Percentiles rank a stretch among this genome's conserved stretches.
Conservation (phyloP, 1,139 yeast species). For the Candida sp. region DNA sequence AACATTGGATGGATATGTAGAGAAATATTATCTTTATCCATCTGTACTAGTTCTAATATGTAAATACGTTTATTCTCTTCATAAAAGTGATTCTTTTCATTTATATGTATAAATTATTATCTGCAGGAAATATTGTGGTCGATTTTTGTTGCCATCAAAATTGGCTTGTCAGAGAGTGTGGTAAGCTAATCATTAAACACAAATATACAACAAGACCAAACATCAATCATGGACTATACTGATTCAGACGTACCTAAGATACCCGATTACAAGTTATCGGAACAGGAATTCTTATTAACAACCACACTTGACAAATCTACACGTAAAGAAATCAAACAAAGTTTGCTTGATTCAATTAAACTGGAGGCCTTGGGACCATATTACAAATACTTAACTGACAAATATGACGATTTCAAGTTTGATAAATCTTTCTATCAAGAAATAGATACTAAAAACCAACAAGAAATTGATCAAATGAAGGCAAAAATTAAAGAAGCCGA, state of each 20-base stretch:
- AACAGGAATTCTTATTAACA: conserved; percentile 65
- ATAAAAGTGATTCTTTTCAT: no score
- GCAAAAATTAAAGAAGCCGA: conserved; percentile 70
- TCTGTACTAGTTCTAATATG: no score
- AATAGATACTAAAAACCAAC: conserved; percentile 52
- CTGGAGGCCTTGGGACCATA: conserved; percentile 78
- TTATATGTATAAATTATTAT: not conserved
- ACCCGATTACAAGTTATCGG: conserved; percentile 81
- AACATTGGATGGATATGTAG: no score
- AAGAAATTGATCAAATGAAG: conserved; percentile 54
- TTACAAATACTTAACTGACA: conserved; percentile 63
- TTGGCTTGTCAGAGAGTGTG: no score
- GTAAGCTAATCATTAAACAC: not conserved
- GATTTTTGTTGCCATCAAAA: not conserved
- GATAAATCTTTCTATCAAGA: conserved; percentile 55
- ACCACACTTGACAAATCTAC: conserved; percentile 18
- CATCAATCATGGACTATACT: conserved; percentile 7
- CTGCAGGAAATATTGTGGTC: not conserved
- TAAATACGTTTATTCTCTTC: no score
- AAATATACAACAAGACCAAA: not conserved
- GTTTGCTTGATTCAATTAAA: conserved; percentile 53
- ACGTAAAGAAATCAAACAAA: conserved; percentile 26
- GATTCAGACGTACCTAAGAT: conserved; percentile 55
- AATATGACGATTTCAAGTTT: conserved; percentile 45
- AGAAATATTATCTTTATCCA: no score